phyloP scores from a whole-genome alignment of 805 yeast genomes.

The Monosporozyma siamensis region DNA sequence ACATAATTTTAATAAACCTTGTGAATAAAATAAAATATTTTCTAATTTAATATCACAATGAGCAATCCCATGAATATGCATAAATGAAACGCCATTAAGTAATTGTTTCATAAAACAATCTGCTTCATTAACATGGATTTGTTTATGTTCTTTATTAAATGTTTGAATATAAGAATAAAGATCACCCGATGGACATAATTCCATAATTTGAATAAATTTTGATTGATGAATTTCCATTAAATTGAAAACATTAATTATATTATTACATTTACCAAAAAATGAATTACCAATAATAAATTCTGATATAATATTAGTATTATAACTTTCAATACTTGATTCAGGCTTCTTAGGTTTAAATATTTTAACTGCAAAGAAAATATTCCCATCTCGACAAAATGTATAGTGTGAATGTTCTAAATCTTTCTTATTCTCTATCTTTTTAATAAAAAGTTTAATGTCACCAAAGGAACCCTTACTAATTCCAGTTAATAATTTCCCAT shows the following conservation, averaged over 20 bases:
- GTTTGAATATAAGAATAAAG: slow-evolving; percentile 47
- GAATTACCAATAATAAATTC: slow-evolving; percentile 84
- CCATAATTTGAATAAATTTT: slow-evolving; percentile 84
- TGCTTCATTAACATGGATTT: slow-evolving; percentile 53
- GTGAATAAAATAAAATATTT: slow-evolving; percentile 59
- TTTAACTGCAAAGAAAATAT: slow-evolving; percentile 78
- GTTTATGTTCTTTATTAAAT: slow-evolving; percentile 36
- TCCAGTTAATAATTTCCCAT: slow-evolving; percentile 43
- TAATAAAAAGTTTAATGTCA: slow-evolving; percentile 75
- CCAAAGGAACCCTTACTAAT: slow-evolving; percentile 96
- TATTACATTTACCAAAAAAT: slow-evolving; percentile 35
- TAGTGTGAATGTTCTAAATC: background rate
- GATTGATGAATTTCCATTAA: slow-evolving; percentile 57
- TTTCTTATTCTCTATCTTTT: slow-evolving; percentile 20
- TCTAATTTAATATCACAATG: slow-evolving; percentile 92
- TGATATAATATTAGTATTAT: slow-evolving; percentile 75
- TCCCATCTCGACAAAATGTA: slow-evolving; percentile 1
- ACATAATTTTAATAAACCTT: slow-evolving; percentile 59
- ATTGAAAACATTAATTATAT: slow-evolving; percentile 72
- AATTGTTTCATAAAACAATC: slow-evolving; percentile 88
- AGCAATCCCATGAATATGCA: slow-evolving; percentile 88
- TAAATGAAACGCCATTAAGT: slow-evolving; percentile 68
- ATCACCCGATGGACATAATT: slow-evolving; percentile 82
- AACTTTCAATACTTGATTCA: slow-evolving; percentile 76
- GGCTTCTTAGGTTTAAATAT: slow-evolving; percentile 78